Conservation (phyloP, 2,329 filamentous ascomycete species). For the Mycosphaerella sp. region DNA sequence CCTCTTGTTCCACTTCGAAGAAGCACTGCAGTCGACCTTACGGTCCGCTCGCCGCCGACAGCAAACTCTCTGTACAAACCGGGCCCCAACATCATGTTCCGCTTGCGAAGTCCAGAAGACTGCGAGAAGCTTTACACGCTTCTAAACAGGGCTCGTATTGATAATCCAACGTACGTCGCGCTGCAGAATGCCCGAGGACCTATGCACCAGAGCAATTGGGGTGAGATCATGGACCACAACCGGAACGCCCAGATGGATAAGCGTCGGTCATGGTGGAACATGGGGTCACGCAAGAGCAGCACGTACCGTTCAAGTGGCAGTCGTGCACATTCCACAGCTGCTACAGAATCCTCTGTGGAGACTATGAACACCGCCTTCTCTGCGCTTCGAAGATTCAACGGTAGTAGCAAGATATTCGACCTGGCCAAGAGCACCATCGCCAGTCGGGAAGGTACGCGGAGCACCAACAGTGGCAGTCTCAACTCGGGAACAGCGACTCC, state of each 20-base stretch:
- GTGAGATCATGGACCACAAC: slow-evolving; percentile 43
- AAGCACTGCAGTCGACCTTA: slow-evolving; percentile 88
- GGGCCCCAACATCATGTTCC: slow-evolving; percentile 79
- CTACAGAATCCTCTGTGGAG: slow-evolving; percentile 68
- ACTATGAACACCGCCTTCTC: slow-evolving; percentile 74
- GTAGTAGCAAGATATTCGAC: slow-evolving; percentile 68
- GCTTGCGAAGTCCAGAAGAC: slow-evolving; percentile 67
- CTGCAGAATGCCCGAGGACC: slow-evolving; percentile 65
- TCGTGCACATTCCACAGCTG: slow-evolving; percentile 50
- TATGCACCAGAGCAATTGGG: slow-evolving; percentile 43
- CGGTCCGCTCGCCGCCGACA: slow-evolving; percentile 80
- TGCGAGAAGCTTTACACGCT: slow-evolving; percentile 76
- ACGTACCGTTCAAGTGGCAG: slow-evolving; percentile 52
- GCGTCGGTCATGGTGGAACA: slow-evolving; percentile 45
- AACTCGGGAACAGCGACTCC: slow-evolving; percentile 42
- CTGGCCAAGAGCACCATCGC: slow-evolving; percentile 70
- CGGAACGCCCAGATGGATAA: slow-evolving; percentile 10
- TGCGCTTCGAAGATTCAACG: slow-evolving; percentile 66
- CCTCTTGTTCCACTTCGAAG: slow-evolving; percentile 84
- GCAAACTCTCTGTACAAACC: slow-evolving; percentile 62
- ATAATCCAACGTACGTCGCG: slow-evolving; percentile 84
- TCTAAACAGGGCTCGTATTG: slow-evolving; percentile 81
- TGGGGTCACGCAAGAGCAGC: slow-evolving; percentile 48
- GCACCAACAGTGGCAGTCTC: slow-evolving; percentile 53
- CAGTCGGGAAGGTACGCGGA: slow-evolving; percentile 50